phyloP scores from a whole-genome alignment of 2,329 filamentous ascomycete genomes.

The Fusarium miscanthi region DNA sequence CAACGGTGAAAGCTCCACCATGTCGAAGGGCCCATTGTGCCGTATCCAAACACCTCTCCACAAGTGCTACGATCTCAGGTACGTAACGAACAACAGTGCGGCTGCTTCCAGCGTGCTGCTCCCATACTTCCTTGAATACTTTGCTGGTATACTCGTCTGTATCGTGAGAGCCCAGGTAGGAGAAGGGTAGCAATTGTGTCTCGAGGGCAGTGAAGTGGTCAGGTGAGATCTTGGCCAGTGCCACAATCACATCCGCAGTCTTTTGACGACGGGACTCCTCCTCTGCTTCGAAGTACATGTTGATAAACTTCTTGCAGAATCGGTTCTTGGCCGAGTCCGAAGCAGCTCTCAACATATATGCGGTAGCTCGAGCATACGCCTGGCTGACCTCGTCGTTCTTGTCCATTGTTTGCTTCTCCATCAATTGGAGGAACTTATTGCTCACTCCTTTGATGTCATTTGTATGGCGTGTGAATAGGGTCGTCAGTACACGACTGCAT shows the following conservation, averaged over 20 bases:
- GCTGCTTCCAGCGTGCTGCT: conserved; percentile 86
- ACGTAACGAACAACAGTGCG: conserved; percentile 87
- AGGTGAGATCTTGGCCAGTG: conserved; percentile 86
- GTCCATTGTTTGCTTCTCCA: conserved; percentile 87
- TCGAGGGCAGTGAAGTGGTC: conserved; percentile 87
- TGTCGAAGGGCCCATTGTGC: conserved; percentile 93
- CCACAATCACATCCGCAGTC: conserved; percentile 83
- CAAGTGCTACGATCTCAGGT: conserved; percentile 79
- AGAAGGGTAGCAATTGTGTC: conserved; percentile 81
- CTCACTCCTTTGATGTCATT: conserved; percentile 80
- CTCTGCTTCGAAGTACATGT: conserved; percentile 84
- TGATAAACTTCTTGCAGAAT: conserved; percentile 66
- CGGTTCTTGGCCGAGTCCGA: conserved; percentile 60
- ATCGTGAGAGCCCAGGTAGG: conserved; percentile 90
- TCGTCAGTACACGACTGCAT: conserved; percentile 85
- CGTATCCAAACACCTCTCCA: conserved; percentile 76
- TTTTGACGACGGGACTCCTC: conserved; percentile 80
- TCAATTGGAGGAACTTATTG: conserved; percentile 77
- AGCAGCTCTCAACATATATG: conserved; percentile 79
- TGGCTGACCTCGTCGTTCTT: conserved; percentile 93
- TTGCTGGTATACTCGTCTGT: conserved; percentile 81
- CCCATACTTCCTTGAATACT: conserved; percentile 88
- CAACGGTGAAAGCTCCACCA: conserved; percentile 82
- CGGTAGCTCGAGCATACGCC: conserved; percentile 86
- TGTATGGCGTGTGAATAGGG: conserved; percentile 82